Conservation (phyloP, 345 rosid species). For the Geranium brycei region DNA sequence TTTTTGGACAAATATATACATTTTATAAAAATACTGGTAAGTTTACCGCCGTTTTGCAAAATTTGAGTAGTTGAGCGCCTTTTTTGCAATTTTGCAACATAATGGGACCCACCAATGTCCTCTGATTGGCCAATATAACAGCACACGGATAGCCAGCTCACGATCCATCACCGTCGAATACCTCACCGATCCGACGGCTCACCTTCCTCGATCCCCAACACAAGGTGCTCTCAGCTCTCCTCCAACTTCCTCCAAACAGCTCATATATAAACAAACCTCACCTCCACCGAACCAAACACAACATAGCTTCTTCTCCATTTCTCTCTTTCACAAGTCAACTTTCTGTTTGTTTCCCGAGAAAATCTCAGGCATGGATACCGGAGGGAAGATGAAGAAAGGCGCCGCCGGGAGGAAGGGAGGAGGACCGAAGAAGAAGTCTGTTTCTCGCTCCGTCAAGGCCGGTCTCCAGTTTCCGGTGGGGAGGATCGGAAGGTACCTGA, state of each 20-base stretch:
- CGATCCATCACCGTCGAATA: slow-evolving; percentile 1
- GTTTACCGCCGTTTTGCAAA: too few species aligned
- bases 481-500: slow-evolving; percentile 25
- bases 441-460: slow-evolving; percentile 23
- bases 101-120: too few species aligned
- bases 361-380: slow-evolving; percentile 13
- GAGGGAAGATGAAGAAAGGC: slow-evolving; percentile 25
- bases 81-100: too few species aligned
- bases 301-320: too few species aligned
- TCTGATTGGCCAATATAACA: slow-evolving; percentile 4
- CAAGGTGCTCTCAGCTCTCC: background rate
- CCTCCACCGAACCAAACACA: background rate
- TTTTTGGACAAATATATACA: too few species aligned
- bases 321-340: background rate
- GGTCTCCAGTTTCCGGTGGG: slow-evolving; percentile 33
- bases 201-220: background rate
- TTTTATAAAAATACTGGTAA: too few species aligned
- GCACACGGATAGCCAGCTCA: slow-evolving; percentile 17
- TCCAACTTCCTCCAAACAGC: background rate
- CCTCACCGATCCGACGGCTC: slow-evolving; percentile 13
- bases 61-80: too few species aligned
- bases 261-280: slow-evolving; percentile 1
- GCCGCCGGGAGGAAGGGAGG: slow-evolving; percentile 31
- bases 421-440: slow-evolving; percentile 33
- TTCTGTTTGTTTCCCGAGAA: slow-evolving; percentile 5